These are phyloP conservation scores for Agrocybe praecox DNA, from an alignment of 768 basidiomycete species.

Conservation along the genomic window DNA sequence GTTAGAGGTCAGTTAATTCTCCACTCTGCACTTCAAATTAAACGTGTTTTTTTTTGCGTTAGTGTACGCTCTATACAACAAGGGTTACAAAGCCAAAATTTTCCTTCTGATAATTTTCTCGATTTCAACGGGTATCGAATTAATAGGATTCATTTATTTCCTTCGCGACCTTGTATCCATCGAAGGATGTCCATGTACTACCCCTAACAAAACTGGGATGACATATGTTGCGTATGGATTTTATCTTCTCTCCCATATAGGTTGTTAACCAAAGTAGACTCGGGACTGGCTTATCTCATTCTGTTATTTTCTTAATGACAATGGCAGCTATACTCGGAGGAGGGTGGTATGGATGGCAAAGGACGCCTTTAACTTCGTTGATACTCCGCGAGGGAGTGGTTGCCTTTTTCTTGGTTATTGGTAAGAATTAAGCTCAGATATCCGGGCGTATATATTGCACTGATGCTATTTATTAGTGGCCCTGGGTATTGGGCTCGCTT, in stretches of 20 bases:
- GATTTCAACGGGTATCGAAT: background rate
- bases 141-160: background rate
- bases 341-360: background rate
- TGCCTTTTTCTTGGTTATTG: background rate
- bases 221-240: background rate
- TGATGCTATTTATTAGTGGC: background rate
- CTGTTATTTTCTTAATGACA: constrained; percentile 1
- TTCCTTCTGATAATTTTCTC: background rate
- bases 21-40: no score
- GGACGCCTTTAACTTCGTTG: constrained; percentile 11
- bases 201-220: background rate
- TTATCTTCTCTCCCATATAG: background rate
- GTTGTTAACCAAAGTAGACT: background rate
- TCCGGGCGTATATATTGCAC: background rate
- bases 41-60: no score
- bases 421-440: background rate
- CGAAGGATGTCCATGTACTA: background rate
- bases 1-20: constrained; percentile 9
- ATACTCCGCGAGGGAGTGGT: constrained; percentile 10
- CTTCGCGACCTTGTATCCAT: background rate
- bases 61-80: constrained; percentile 16
- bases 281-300: constrained; percentile 3
- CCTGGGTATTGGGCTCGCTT: background rate
- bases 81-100: background rate
- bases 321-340: background rate